Evolutionary conservation across 2,329 filamentous ascomycete species (phyloP).

Genomic region (Fusarium sulawesiense): DNA sequence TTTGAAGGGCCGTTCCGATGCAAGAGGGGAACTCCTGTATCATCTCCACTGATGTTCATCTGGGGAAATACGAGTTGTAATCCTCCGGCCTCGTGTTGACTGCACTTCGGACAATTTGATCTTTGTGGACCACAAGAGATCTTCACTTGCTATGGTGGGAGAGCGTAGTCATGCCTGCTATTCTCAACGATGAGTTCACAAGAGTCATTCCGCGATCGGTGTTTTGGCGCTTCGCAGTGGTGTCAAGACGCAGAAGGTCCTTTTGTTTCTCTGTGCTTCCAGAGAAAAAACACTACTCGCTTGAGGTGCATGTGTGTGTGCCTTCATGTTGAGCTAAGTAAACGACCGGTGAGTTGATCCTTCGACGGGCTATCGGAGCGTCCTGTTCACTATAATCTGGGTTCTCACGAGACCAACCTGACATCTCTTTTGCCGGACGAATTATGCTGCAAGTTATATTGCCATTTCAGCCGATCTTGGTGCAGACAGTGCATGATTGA

Average conservation of each 20-base stretch:
- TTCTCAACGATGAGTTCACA: background rate
- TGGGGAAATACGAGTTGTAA: slow-evolving; percentile 24
- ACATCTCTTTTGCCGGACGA: background rate
- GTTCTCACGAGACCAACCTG: background rate
- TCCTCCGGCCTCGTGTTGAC: background rate
- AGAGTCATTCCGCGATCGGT: background rate
- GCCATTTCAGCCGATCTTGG: background rate
- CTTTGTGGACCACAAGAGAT: background rate
- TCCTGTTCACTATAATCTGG: background rate
- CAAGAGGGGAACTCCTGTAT: slow-evolving; percentile 26
- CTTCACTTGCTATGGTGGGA: background rate
- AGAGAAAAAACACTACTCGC: background rate
- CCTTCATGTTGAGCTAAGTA: background rate
- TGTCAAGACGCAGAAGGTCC: background rate
- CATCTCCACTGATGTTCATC: slow-evolving; percentile 30
- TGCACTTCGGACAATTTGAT: background rate
- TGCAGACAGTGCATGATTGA: background rate
- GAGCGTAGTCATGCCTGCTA: background rate
- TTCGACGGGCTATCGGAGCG: background rate
- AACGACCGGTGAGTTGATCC: background rate
- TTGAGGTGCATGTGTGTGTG: background rate
- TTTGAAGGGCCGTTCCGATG: slow-evolving; percentile 33
- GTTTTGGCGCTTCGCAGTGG: background rate
- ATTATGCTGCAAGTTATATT: background rate
- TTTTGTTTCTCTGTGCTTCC: background rate